Evolutionary conservation across 1,139 yeast species (phyloP).

Genomic region (Suhomyces atakaporum): DNA sequence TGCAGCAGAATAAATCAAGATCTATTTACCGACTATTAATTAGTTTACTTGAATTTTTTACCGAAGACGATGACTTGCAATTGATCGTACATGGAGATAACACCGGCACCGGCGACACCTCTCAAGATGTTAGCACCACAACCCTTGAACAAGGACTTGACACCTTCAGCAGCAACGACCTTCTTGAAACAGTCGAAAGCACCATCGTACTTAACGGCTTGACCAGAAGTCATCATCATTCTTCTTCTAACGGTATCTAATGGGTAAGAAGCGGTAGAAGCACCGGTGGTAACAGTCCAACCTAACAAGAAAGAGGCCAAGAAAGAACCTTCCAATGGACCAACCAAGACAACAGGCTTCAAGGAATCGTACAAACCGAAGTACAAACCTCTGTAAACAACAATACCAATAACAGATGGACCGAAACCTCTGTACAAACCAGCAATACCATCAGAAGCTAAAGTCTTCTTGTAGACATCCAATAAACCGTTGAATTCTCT

Average conservation of each 20-base stretch:
- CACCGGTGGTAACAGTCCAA: conserved; percentile 58
- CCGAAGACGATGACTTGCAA: conserved; percentile 53
- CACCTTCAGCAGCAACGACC: conserved; percentile 57
- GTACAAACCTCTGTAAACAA: conserved; percentile 59
- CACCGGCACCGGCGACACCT: conserved; percentile 62
- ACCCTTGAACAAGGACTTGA: conserved; percentile 54
- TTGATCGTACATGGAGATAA: conserved; percentile 55
- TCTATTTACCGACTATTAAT: conserved; percentile 15
- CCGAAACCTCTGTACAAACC: conserved; percentile 62
- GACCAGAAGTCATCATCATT: conserved; percentile 61
- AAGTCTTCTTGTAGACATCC: conserved; percentile 56
- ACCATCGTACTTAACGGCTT: conserved; percentile 55
- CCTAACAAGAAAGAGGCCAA: conserved; percentile 56
- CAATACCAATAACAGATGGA: conserved; percentile 54
- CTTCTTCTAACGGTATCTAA: conserved; percentile 58
- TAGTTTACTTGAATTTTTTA: conserved; percentile 44
- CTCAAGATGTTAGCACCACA: conserved; percentile 59
- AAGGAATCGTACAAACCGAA: conserved; percentile 57
- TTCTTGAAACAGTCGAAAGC: conserved; percentile 51
- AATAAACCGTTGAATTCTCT: conserved; percentile 57
- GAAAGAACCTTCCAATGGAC: conserved; percentile 58
- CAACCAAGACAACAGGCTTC: conserved; percentile 56
- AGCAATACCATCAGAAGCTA: conserved; percentile 57
- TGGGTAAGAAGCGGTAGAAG: conserved; percentile 58
- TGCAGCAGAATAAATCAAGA: conserved; percentile 8